Evolutionary conservation across 805 yeast species (phyloP), one percentile per base, ranked within the genome.

Genomic region (Kodamaea jinghongensis): DNA sequence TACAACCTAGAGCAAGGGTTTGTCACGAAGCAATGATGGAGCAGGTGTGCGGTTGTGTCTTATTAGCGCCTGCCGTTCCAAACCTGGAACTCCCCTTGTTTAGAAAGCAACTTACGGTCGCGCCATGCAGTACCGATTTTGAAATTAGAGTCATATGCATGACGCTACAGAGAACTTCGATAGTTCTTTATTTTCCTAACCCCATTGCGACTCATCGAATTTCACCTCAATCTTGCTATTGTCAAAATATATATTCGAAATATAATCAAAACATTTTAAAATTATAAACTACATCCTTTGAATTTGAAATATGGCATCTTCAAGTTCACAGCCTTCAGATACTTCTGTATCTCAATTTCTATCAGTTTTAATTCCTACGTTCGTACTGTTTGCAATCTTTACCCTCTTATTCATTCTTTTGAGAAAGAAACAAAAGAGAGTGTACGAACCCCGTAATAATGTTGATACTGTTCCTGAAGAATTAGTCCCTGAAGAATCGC

Each of bases 321-420:
- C 27, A 2, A 30, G 27, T 7, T 20, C 23, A 20, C 23, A 20
- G 23, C 31, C 30, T 5, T n/a, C 30, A 17, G 36, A 57, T 43
- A 46, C 60, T n/a, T 69, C 77, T 16, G 71, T 73, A 4, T 76
- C 81, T 28, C 72, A 75, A 27, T 74, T 76, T 48, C 60, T 77
- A 39, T 58, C 79, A 20, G 57, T 75, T 4, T 60, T 76, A 45
- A 67, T 75, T 31, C 66, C 76, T 16, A 74, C 69, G 28, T 58
- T 65, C 27, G 55, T 71, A 28, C 52, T 72, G 6, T 70, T 69
- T 47, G 63, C 56, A 3, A 56, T 76, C 4, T 76, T 72, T 40
- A 15, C 71, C 4, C 17, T 49, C 0, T 41, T 71, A 9, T 77
- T 77, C 43, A 42, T 75, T 6, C 15, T 48, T 1, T 50, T 73